Evolutionary conservation across 2,329 filamentous ascomycete species (phyloP).

Genomic region (Fusarium foetens): DNA sequence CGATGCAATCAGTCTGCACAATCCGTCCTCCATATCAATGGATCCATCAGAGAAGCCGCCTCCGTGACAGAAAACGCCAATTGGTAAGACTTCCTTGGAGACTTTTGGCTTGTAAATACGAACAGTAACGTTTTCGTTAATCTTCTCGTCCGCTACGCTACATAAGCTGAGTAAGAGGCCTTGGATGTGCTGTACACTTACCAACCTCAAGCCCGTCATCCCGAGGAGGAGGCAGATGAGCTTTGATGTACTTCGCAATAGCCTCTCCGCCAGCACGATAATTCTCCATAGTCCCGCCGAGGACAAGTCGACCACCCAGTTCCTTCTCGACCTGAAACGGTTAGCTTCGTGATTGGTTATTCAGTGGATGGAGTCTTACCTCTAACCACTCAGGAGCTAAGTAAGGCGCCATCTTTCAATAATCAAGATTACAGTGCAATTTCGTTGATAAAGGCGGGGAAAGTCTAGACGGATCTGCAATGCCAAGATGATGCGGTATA

Average conservation of each 20-base stretch:
- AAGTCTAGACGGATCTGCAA: too few relatives aligned
- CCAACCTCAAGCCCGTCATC: not conserved
- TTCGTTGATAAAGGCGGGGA: too few relatives aligned
- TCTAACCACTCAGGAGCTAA: not conserved
- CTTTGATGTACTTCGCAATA: not conserved
- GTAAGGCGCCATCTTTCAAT: not conserved
- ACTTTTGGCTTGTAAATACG: not conserved
- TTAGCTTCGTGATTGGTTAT: accelerated
- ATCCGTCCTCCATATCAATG: accelerated
- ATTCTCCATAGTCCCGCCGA: not conserved
- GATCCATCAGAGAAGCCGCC: not conserved
- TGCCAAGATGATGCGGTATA: too few relatives aligned
- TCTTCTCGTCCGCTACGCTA: not conserved
- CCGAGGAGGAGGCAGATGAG: not conserved
- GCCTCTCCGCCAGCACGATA: not conserved
- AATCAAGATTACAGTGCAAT: too few relatives aligned
- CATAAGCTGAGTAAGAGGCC: accelerated
- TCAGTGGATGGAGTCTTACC: accelerated
- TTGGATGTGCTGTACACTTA: accelerated
- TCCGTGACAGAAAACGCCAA: not conserved
- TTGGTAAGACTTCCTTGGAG: accelerated
- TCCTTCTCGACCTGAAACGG: not conserved
- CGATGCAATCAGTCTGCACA: not conserved
- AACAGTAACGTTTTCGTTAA: accelerated
- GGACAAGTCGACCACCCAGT: not conserved